These are phyloP conservation scores for Metschnikowia peoriensis DNA, from an alignment of 805 yeast species.

Conservation along the genomic window DNA sequence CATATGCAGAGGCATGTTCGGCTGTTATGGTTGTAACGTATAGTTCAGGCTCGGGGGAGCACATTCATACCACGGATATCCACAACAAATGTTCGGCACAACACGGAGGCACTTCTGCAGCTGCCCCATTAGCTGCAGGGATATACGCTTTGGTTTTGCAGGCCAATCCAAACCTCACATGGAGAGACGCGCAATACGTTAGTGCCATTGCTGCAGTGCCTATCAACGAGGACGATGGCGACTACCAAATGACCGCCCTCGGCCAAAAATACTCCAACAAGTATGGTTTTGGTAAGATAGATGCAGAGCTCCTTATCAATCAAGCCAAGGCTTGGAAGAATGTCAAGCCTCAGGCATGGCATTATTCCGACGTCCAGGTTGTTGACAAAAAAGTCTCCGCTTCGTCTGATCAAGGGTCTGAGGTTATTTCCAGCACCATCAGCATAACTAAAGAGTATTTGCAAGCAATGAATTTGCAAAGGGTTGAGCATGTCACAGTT, in stretches of 20 bases:
- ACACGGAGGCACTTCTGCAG: conserved; percentile 98
- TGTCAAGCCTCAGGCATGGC: conserved; percentile 93
- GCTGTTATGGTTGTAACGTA: conserved; percentile 94
- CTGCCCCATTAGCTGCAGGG: conserved; percentile 99
- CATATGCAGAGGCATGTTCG: conserved; percentile 87
- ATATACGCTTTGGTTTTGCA: conserved; percentile 77
- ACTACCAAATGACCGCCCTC: conserved; percentile 71
- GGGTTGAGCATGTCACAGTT: conserved; percentile 83
- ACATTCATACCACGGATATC: conserved; percentile 84
- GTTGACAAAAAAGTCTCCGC: conserved; percentile 28
- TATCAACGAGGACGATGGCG: conserved; percentile 63
- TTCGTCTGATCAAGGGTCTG: conserved; percentile 12
- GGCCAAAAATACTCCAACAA: conserved; percentile 73
- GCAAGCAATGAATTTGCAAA: conserved; percentile 56
- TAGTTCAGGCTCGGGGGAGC: conserved; percentile 86
- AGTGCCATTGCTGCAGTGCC: conserved; percentile 69
- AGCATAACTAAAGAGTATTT: conserved; percentile 50
- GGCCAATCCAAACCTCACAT: conserved; percentile 82
- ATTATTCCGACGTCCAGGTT: conserved; percentile 43
- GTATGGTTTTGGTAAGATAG: conserved; percentile 91
- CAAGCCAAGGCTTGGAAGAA: conserved; percentile 73
- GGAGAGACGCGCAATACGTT: conserved; percentile 94
- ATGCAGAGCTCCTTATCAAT: conserved; percentile 72
- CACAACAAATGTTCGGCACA: conserved; percentile 61
- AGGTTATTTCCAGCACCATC: conserved; percentile 28